Conservation (phyloP, 371 early-diverging fungal genomes). For the Smittium mucronatum region DNA sequence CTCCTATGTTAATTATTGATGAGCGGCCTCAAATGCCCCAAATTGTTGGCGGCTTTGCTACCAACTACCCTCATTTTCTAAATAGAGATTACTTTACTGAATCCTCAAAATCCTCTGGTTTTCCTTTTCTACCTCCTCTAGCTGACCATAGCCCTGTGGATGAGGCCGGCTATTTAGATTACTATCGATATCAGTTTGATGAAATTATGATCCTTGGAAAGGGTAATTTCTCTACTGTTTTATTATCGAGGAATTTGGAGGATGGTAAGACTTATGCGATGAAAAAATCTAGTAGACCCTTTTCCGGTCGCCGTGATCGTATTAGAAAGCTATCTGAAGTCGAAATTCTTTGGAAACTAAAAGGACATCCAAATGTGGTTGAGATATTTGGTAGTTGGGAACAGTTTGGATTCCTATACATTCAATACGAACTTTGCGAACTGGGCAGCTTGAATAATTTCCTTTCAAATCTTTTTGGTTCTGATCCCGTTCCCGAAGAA, state of each 20-base stretch:
- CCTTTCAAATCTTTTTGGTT: constrained; percentile 20
- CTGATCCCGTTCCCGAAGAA: constrained; percentile 41
- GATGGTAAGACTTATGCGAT: constrained; percentile 54
- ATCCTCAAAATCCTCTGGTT: not conserved
- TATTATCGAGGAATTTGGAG: constrained; percentile 43
- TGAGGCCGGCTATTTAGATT: constrained; percentile 28
- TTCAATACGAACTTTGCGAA: constrained; percentile 82
- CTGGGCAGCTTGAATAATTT: constrained; percentile 39
- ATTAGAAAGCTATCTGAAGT: constrained; percentile 66
- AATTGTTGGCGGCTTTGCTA: constrained; percentile 29
- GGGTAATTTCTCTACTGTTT: constrained; percentile 71
- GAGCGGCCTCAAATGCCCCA: constrained; percentile 34
- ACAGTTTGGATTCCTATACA: constrained; percentile 69
- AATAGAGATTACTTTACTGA: constrained; percentile 21
- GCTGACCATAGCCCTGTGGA: constrained; percentile 18
- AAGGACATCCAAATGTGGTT: constrained; percentile 45
- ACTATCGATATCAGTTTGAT: constrained; percentile 28
- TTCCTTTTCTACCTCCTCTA: not conserved
- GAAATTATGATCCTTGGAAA: constrained; percentile 39
- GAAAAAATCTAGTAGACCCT: constrained; percentile 56
- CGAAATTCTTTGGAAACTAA: constrained; percentile 52
- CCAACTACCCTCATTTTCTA: constrained; percentile 33
- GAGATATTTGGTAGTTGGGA: constrained; percentile 77
- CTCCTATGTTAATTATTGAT: constrained; percentile 18
- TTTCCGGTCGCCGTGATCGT: constrained; percentile 58